Evolutionary conservation across 108 stramenopile species (phyloP), one percentile per base, ranked within the genome.

Genomic region (Nitzschia sp.): DNA sequence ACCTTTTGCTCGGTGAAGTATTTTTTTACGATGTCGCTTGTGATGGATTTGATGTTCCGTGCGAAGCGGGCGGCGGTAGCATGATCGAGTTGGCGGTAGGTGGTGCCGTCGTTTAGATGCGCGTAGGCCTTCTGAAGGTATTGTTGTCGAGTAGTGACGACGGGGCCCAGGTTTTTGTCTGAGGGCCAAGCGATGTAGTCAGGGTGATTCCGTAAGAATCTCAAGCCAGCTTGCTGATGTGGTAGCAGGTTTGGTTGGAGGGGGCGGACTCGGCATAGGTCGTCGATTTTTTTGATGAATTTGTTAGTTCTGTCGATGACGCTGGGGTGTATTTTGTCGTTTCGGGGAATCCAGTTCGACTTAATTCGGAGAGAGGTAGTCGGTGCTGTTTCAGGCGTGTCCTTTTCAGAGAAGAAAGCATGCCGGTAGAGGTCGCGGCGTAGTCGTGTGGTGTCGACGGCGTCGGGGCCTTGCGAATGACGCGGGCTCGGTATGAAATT

Each of bases 111-210:
- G 23, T 25, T 53, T 15, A 53, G 23, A 53, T 53, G 52, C 22
- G 19, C 52, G 17, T 13, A 17, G 6, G 23, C 52, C 6, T 17
- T 5, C 17, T 53, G 52, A 23, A 53, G 5, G 23, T 53, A 53
- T 6, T 5, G 6, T 15, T n/a, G 19, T 5, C 52, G 23, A 13
- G 6, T 8, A 8, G n/a, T 6, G 19, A 53, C 17, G 52, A 53
- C 52, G 6, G 52, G 52, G 4, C 52, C 52, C 6, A 53, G 52
- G 52, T 53, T 53, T 53, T 53, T 53, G 52, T 53, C 52, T 8
- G 38, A 6, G 6, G 38, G 38, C 9, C 6, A 9, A 13, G 13
- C 38, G 13, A 41, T 41, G 6, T 9, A 41, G 38, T 41, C 38
- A 41, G 9, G 6, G 13, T 6, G 13, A 9, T 41, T 6, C 13